Conservation (phyloP, 352 stramenopile species). For the Phytophthora citrophthora region DNA sequence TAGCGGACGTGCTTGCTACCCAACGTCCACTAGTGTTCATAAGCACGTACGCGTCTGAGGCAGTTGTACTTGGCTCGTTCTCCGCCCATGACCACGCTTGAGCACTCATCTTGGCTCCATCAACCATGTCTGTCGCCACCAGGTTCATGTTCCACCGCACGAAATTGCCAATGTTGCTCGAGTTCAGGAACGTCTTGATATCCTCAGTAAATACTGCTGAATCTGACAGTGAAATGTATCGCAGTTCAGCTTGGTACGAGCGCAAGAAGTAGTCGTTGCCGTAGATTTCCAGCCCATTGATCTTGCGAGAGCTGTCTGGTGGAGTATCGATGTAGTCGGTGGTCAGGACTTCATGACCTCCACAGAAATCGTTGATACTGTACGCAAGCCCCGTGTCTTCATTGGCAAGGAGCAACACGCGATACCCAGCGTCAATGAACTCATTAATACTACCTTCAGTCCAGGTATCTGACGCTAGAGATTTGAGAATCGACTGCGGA, state of each 20-base stretch:
- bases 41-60: constrained; percentile 34
- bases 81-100: constrained; percentile 60
- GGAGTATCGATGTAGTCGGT: constrained; percentile 48
- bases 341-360: constrained; percentile 41
- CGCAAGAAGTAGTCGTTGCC: constrained; percentile 52
- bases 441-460: constrained; percentile 40
- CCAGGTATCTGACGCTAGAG: constrained; percentile 38
- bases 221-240: constrained; percentile 56
- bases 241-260: constrained; percentile 49
- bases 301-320: constrained; percentile 37
- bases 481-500: constrained; percentile 37
- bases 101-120: constrained; percentile 52
- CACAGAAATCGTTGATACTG: constrained; percentile 47
- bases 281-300: constrained; percentile 58
- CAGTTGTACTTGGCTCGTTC: constrained; percentile 43
- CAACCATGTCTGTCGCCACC: constrained; percentile 48
- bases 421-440: constrained; percentile 46
- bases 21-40: constrained; percentile 45
- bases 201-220: constrained; percentile 28
- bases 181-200: constrained; percentile 40
- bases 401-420: constrained; percentile 55
- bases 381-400: constrained; percentile 48
- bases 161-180: constrained; percentile 49
- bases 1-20: constrained; percentile 28
- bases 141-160: constrained; percentile 68